Conservation (phyloP, 352 stramenopile species). For the Saprolegnia diclina region DNA sequence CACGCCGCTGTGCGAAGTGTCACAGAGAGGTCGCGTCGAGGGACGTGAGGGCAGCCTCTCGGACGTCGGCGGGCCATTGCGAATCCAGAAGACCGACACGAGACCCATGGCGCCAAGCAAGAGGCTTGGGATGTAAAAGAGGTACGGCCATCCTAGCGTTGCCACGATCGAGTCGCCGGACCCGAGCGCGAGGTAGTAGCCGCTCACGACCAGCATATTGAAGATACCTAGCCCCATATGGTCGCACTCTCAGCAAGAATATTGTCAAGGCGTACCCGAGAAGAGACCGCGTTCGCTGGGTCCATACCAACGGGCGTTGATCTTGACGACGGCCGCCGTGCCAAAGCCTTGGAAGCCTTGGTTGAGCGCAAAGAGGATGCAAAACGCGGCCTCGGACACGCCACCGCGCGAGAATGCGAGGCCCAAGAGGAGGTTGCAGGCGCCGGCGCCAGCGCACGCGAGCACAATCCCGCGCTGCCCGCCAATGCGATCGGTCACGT, state of each 20-base stretch:
- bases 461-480: slow-evolving; percentile 62
- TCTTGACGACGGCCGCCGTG: slow-evolving; percentile 69
- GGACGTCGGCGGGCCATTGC: slow-evolving; percentile 48
- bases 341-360: slow-evolving; percentile 65
- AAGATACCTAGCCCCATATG: slow-evolving; percentile 37
- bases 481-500: slow-evolving; percentile 64
- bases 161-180: slow-evolving; percentile 54
- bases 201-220: slow-evolving; percentile 73
- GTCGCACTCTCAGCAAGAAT: neutral
- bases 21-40: neutral
- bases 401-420: slow-evolving; percentile 38
- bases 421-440: slow-evolving; percentile 56
- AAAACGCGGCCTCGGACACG: slow-evolving; percentile 42
- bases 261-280: slow-evolving; percentile 28
- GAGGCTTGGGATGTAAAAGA: slow-evolving; percentile 54
- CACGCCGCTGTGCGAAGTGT: neutral
- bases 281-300: slow-evolving; percentile 61
- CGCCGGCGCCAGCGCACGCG: slow-evolving; percentile 46
- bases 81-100: slow-evolving; percentile 46
- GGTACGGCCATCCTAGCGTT: slow-evolving; percentile 52
- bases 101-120: slow-evolving; percentile 46
- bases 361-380: slow-evolving; percentile 60
- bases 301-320: slow-evolving; percentile 65
- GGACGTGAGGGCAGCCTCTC: slow-evolving; percentile 16
- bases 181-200: slow-evolving; percentile 65